phyloP scores from a whole-genome alignment of 345 rosid species.

The Ceriops zippeliana region DNA sequence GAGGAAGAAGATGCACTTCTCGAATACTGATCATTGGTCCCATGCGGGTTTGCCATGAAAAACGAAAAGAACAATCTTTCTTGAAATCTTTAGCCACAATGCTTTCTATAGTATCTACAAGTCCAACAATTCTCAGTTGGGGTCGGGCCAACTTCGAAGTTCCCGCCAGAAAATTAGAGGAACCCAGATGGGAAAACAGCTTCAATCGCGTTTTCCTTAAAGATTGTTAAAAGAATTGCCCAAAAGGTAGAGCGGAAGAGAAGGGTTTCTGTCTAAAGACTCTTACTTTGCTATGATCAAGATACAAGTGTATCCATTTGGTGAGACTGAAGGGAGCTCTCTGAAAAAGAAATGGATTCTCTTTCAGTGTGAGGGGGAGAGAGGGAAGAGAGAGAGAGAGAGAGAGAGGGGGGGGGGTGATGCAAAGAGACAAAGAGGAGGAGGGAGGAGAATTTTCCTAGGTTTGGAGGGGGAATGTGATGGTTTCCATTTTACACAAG shows the following conservation, averaged over 20 bases:
- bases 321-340: slow-evolving; percentile 1
- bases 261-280: not conserved
- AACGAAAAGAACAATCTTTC: not conserved
- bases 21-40: slow-evolving; percentile 35
- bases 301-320: not conserved
- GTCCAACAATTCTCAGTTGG: not conserved
- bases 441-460: too few relatives aligned
- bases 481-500: too few relatives aligned
- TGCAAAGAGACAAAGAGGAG: not conserved
- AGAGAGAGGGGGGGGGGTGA: too few relatives aligned
- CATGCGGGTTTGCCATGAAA: slow-evolving; percentile 53
- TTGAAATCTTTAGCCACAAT: not conserved
- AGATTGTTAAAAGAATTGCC: not conserved
- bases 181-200: not conserved
- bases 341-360: not conserved
- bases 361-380: not conserved
- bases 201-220: not conserved
- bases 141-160: slow-evolving; percentile 11
- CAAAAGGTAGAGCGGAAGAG: not conserved
- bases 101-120: not conserved
- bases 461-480: too few relatives aligned
- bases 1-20: slow-evolving; percentile 35
- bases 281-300: not conserved
- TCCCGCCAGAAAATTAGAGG: slow-evolving; percentile 9
- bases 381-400: not conserved